These are phyloP conservation scores for Podospora didyma DNA, from an alignment of 495 filamentous ascomycete genomes.

Conservation along the genomic window DNA sequence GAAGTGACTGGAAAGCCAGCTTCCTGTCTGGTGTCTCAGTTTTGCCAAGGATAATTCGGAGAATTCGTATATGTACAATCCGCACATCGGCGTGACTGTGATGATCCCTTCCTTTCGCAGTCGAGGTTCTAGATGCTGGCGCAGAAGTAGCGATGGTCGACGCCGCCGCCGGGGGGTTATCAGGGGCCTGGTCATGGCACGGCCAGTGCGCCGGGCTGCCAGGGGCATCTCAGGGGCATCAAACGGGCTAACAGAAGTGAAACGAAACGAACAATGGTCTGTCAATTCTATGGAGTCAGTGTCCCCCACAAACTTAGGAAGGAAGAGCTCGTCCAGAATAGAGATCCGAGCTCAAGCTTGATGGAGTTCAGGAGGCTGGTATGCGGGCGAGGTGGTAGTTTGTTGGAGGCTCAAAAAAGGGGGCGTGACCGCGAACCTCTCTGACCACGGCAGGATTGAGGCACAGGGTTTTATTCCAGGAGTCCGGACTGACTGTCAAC, in stretches of 20 bases:
- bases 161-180: not conserved
- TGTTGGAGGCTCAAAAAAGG: not conserved
- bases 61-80: not conserved
- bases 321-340: too few relatives aligned
- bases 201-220: conserved; percentile 5
- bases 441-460: not conserved
- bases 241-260: conserved; percentile 16
- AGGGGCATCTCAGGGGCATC: conserved; percentile 14
- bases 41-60: not conserved
- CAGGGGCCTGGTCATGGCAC: not conserved
- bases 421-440: not conserved
- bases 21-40: not conserved
- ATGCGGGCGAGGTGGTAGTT: too few relatives aligned
- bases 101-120: not conserved
- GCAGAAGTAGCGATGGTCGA: not conserved
- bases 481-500: too few relatives aligned
- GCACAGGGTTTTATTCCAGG: not conserved
- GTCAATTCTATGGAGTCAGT: not conserved
- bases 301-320: not conserved
- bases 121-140: not conserved
- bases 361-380: too few relatives aligned
- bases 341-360: too few relatives aligned
- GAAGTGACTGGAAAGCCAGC: not conserved
- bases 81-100: not conserved
- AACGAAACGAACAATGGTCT: conserved; percentile 14